phyloP scores from a whole-genome alignment of 1,139 yeast genomes.

The Scheffersomyces insectosa region DNA sequence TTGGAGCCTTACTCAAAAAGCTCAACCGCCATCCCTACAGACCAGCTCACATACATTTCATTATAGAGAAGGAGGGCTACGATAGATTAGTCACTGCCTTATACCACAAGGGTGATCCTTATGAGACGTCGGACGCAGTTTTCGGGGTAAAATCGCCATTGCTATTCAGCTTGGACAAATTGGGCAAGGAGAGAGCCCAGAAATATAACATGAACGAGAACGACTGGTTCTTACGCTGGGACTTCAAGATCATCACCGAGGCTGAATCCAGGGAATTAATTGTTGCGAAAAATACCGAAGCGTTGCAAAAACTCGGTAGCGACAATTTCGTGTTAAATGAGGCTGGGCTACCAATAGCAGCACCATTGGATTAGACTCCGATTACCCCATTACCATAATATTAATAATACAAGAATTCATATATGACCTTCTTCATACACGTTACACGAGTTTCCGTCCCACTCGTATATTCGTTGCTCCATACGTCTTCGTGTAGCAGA shows the following conservation, averaged over 20 bases:
- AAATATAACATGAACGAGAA: constrained; percentile 19
- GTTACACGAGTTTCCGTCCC: too few species aligned
- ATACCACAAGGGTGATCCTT: constrained; percentile 29
- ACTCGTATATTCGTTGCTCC: too few species aligned
- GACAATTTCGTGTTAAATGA: constrained; percentile 12
- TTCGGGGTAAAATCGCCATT: constrained; percentile 26
- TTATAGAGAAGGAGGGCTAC: constrained; percentile 27
- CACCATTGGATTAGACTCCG: neutral
- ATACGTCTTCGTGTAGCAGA: too few species aligned
- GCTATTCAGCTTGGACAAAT: constrained; percentile 18
- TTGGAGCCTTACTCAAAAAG: constrained; percentile 28
- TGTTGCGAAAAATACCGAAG: constrained; percentile 14
- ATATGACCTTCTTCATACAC: too few species aligned
- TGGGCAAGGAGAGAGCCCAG: constrained; percentile 20
- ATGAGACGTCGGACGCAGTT: constrained; percentile 32
- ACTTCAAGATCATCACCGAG: constrained; percentile 22
- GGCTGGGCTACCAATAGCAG: constrained; percentile 19
- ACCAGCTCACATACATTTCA: constrained; percentile 36
- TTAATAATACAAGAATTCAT: too few species aligned
- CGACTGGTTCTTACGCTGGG: constrained; percentile 26
- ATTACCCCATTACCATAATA: too few species aligned
- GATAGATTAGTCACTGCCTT: constrained; percentile 32
- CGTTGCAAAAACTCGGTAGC: constrained; percentile 13
- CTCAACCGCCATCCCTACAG: constrained; percentile 38
- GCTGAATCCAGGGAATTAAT: constrained; percentile 17